Conservation (phyloP, 2,329 filamentous ascomycete species). For the Cladosporium sp. region DNA sequence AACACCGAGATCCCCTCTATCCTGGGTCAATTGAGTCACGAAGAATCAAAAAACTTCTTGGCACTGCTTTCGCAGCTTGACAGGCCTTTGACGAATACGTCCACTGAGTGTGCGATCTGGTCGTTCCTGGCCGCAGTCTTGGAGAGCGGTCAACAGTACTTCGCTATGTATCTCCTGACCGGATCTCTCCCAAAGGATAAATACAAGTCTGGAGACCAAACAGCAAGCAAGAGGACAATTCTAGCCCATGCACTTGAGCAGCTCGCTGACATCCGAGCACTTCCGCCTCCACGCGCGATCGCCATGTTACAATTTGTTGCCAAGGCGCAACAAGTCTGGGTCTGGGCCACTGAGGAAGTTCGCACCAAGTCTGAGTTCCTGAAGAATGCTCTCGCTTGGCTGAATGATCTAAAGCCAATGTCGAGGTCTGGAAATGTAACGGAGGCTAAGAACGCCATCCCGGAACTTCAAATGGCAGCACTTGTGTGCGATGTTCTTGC, state of each 20-base stretch:
- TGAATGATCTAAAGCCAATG: constrained; percentile 59
- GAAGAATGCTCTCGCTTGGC: constrained; percentile 67
- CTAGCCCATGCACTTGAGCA: constrained; percentile 72
- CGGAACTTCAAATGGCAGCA: constrained; percentile 64
- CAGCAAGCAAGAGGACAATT: constrained; percentile 62
- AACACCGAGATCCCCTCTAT: constrained; percentile 84
- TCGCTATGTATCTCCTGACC: constrained; percentile 88
- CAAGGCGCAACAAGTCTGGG: constrained; percentile 90
- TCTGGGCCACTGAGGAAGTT: constrained; percentile 83
- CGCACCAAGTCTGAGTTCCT: constrained; percentile 74
- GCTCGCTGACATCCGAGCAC: constrained; percentile 61
- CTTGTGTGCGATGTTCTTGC: constrained; percentile 84
- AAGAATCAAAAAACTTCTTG: constrained; percentile 81
- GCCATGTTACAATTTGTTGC: constrained; percentile 84
- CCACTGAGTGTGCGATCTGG: constrained; percentile 73
- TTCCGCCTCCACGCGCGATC: constrained; percentile 66
- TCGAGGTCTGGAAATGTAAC: constrained; percentile 30
- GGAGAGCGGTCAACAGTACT: constrained; percentile 90
- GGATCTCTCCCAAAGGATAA: constrained; percentile 80
- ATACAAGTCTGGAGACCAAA: constrained; percentile 60
- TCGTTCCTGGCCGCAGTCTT: constrained; percentile 82
- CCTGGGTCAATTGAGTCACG: constrained; percentile 82
- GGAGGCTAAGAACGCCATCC: constrained; percentile 33
- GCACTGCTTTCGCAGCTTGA: constrained; percentile 75
- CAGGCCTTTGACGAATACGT: constrained; percentile 66